Percentiles rank a stretch among this genome's conserved stretches.
Conservation (phyloP, 148 eudicot genomes). For the Heliamphora exappendiculata region DNA sequence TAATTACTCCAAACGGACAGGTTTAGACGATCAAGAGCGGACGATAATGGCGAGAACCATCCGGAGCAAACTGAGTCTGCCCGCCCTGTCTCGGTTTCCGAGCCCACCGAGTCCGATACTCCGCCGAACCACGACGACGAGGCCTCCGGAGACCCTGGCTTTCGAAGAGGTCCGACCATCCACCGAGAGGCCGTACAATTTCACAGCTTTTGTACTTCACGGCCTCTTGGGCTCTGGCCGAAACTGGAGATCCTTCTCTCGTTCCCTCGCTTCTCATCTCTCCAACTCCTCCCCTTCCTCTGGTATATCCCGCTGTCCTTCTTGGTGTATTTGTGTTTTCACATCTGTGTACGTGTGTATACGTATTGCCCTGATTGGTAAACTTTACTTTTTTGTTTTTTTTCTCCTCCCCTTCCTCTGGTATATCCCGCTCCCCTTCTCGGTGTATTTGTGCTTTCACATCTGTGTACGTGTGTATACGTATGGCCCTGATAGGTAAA, state of each 20-base stretch:
- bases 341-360: too few relatives aligned
- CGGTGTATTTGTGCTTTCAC: too few relatives aligned
- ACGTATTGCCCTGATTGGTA: too few relatives aligned
- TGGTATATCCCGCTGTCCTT: conserved; percentile 11
- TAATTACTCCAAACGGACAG: too few relatives aligned
- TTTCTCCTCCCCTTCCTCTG: too few relatives aligned
- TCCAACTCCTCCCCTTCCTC: conserved; percentile 35
- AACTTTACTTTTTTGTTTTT: too few relatives aligned
- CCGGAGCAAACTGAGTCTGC: conserved; percentile 28
- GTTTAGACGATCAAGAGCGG: neutral
- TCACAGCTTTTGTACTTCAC: conserved; percentile 70
- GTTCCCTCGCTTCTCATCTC: conserved; percentile 53
- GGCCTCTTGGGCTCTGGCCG: conserved; percentile 84
- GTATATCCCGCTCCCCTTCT: too few relatives aligned
- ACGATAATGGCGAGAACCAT: conserved; percentile 36
- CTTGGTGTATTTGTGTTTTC: neutral
- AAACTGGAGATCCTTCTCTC: conserved; percentile 91
- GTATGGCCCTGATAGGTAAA: too few relatives aligned
- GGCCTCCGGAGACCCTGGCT: conserved; percentile 66
- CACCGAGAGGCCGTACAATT: conserved; percentile 26
- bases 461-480: too few relatives aligned
- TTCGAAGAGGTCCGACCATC: conserved; percentile 64
- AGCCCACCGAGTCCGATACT: conserved; percentile 11
- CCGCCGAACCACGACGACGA: conserved; percentile 20
- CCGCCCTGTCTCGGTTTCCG: conserved; percentile 19